Evolutionary conservation across 306 rosid species (phyloP).

Genomic region (Glycine soja): DNA sequence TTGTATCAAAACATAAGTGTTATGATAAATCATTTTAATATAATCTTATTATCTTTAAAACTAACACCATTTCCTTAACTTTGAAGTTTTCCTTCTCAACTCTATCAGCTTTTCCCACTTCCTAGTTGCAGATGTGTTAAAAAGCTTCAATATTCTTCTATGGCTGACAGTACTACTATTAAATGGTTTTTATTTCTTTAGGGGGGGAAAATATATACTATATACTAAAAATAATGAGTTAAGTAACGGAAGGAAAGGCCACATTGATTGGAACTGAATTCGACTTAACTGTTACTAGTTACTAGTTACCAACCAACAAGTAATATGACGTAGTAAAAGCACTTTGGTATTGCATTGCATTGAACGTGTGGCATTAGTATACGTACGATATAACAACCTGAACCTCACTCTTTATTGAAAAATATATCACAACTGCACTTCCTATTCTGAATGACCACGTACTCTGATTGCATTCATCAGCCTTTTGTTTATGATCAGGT

Average conservation of each 20-base stretch:
- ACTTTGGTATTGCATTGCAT: constrained; percentile 1
- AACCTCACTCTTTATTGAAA: background rate
- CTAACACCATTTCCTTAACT: background rate
- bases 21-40: no score
- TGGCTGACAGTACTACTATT: background rate
- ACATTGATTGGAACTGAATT: constrained; percentile 1
- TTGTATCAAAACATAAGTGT: no score
- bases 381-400: background rate
- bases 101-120: background rate
- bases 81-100: constrained; percentile 21
- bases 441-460: background rate
- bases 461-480: background rate
- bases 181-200: background rate
- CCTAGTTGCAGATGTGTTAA: background rate
- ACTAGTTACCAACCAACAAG: background rate
- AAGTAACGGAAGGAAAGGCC: background rate
- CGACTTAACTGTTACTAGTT: background rate
- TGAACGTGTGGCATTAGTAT: constrained; percentile 26
- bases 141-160: background rate
- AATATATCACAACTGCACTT: background rate
- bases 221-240: background rate
- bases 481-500: background rate
- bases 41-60: no score
- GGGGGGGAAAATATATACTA: background rate
- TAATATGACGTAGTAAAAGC: background rate